Evolutionary conservation across 768 basidiomycete genomes (phyloP).

Genomic region (Fomitopsis serialis): DNA sequence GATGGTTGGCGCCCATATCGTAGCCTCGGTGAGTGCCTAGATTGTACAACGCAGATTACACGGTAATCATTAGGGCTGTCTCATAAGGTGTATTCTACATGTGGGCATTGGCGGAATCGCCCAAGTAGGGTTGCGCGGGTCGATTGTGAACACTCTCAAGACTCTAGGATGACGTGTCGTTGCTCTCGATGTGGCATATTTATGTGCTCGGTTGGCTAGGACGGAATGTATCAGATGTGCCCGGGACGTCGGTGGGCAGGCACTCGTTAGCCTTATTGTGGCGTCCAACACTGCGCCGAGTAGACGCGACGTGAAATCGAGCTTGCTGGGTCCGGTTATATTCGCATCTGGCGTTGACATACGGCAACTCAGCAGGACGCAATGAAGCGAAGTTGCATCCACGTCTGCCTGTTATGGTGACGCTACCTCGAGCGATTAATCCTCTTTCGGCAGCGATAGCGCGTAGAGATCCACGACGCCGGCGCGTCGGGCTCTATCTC

Average conservation of each 20-base stretch:
- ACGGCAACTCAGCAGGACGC: neutral
- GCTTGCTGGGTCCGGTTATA: neutral
- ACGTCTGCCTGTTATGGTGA: neutral
- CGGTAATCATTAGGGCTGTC: neutral
- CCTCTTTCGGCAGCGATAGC: neutral
- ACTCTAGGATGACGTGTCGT: neutral
- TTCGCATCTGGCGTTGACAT: neutral
- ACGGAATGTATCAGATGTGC: neutral
- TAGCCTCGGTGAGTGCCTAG: constrained; percentile 54
- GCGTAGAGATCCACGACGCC: neutral
- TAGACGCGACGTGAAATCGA: neutral
- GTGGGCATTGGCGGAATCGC: constrained; percentile 62
- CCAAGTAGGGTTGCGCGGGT: too few species aligned
- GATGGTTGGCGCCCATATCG: constrained; percentile 77
- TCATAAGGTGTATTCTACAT: constrained; percentile 73
- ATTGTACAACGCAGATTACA: neutral
- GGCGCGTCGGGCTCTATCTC: neutral
- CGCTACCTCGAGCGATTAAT: neutral
- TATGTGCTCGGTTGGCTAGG: neutral
- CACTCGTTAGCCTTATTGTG: neutral
- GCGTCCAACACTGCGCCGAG: neutral
- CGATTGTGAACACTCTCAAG: too few species aligned
- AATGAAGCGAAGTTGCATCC: neutral
- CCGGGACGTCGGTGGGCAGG: neutral
- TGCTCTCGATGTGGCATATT: neutral